phyloP scores from a whole-genome alignment of 495 filamentous ascomycete genomes.

The Annulohypoxylon moriforme region DNA sequence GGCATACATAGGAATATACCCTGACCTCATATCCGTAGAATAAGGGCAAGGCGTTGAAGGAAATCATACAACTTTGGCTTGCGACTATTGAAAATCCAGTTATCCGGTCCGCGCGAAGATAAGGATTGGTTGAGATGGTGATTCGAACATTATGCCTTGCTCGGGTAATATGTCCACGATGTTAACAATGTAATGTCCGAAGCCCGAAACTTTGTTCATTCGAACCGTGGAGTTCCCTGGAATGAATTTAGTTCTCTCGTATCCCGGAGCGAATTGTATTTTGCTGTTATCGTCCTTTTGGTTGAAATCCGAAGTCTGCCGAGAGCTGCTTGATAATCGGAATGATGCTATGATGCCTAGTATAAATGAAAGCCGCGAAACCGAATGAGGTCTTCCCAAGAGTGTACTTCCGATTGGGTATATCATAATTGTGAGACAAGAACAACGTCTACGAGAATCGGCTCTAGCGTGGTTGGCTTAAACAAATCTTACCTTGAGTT shows the following conservation, averaged over 20 bases:
- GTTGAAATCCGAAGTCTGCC: background rate
- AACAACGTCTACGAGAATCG: background rate
- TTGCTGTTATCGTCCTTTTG: background rate
- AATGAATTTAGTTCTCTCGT: background rate
- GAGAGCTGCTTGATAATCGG: background rate
- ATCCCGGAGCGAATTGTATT: background rate
- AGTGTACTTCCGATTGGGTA: background rate
- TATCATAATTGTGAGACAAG: background rate
- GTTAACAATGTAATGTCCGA: background rate
- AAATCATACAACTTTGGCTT: slow-evolving; percentile 17
- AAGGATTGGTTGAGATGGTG: background rate
- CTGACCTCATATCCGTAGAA: slow-evolving; percentile 32
- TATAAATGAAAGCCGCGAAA: background rate
- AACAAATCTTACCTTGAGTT: slow-evolving; percentile 4
- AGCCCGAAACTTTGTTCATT: background rate
- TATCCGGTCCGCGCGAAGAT: slow-evolving; percentile 9
- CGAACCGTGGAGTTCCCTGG: background rate
- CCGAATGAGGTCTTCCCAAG: background rate
- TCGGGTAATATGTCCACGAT: background rate
- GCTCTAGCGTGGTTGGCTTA: background rate
- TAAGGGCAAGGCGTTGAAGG: slow-evolving; percentile 37
- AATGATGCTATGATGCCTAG: background rate
- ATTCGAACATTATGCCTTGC: background rate
- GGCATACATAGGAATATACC: slow-evolving; percentile 44
- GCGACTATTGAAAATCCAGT: slow-evolving; percentile 5